Conservation (phyloP, 306 rosid genomes). For the Citrullus colocynthis region DNA sequence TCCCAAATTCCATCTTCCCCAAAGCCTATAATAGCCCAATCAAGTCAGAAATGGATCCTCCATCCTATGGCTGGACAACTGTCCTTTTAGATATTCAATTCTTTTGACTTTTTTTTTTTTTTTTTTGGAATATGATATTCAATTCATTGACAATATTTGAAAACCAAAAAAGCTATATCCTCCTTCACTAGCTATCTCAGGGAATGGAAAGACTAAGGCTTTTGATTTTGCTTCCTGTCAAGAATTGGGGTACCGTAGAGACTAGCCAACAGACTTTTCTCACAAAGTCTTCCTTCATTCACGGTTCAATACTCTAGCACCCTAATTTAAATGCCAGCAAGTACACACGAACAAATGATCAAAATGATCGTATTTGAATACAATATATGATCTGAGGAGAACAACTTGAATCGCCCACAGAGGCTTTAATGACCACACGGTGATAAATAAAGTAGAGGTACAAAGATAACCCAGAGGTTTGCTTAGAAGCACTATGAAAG, state of each 20-base stretch:
- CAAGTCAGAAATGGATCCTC: no score
- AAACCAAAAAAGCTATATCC: no score
- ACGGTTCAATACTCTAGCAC: neutral
- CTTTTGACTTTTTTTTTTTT: no score
- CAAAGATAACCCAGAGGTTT: neutral
- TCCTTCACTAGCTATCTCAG: no score
- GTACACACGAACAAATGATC: neutral
- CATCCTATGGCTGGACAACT: no score
- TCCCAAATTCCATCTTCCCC: no score
- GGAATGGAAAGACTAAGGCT: neutral
- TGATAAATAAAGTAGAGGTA: neutral
- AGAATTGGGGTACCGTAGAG: neutral
- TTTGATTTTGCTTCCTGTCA: neutral
- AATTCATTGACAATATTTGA: no score
- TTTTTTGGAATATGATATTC: no score
- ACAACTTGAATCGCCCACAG: neutral
- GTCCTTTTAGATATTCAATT: no score
- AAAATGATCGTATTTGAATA: neutral
- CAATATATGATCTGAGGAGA: neutral
- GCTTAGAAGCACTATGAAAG: neutral
- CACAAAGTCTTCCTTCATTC: neutral
- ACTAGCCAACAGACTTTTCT: neutral
- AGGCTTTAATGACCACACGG: neutral
- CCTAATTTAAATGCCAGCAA: neutral
- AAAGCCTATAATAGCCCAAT: no score